Conservation (phyloP, 2,329 filamentous ascomycete genomes). For the Talaromyces sp. region DNA sequence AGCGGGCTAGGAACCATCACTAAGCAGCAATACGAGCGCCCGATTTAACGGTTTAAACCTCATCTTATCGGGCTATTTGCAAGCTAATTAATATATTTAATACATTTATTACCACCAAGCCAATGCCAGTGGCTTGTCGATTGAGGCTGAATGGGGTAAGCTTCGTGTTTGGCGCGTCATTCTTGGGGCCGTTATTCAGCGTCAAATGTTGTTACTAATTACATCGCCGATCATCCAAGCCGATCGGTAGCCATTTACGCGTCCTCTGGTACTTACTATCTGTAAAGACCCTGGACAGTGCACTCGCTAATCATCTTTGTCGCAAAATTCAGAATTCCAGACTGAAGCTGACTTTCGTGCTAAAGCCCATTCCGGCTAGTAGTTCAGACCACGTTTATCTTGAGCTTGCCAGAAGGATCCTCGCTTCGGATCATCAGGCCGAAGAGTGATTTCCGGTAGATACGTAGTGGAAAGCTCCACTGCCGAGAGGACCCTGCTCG, state of each 20-base stretch:
- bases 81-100: not conserved
- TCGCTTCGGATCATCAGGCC: not conserved
- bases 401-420: not conserved
- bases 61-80: not conserved
- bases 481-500: slow-evolving; percentile 1
- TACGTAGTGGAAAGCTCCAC: slow-evolving; percentile 2
- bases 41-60: not conserved
- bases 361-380: not conserved
- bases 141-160: not conserved
- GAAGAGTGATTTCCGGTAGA: slow-evolving; percentile 2
- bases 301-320: not conserved
- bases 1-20: not conserved
- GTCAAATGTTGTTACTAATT: not conserved
- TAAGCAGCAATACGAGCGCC: not conserved
- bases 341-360: not conserved
- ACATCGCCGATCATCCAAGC: not conserved
- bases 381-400: not conserved
- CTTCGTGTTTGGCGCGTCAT: not conserved
- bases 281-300: not conserved
- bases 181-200: not conserved
- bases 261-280: too few species aligned
- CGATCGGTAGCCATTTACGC: not conserved
- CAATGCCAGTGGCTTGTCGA: not conserved
- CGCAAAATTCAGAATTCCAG: not conserved
- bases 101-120: not conserved